phyloP scores from a whole-genome alignment of 2,329 filamentous ascomycete genomes.

The Lachnellula occidentalis region DNA sequence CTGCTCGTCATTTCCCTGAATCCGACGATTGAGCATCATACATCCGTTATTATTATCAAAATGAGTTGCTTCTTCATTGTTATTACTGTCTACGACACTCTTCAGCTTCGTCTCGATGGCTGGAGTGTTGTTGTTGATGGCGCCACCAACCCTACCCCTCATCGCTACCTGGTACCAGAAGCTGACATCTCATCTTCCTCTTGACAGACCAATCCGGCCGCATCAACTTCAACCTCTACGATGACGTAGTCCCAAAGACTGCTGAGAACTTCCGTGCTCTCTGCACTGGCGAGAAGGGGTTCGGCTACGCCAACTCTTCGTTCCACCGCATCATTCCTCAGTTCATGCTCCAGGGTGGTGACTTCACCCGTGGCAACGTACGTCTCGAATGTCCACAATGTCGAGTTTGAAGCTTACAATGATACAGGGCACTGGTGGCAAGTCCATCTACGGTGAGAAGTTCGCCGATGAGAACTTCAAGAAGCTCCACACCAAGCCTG shows the following conservation, averaged over 20 bases:
- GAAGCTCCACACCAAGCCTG: conserved; percentile 65
- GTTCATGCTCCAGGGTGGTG: conserved; percentile 95
- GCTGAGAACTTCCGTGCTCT: conserved; percentile 93
- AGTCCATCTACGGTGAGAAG: conserved; percentile 94
- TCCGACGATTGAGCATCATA: not conserved
- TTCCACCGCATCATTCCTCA: conserved; percentile 92
- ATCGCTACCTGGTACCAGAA: conserved; percentile 6
- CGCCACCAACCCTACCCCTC: conserved; percentile 15
- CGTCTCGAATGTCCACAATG: conserved; percentile 31
- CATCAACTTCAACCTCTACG: conserved; percentile 82
- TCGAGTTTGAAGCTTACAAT: conserved; percentile 52
- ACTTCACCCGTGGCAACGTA: conserved; percentile 91
- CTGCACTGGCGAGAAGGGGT: conserved; percentile 77
- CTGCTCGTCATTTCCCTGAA: conserved; percentile 5
- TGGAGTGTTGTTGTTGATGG: conserved; percentile 14
- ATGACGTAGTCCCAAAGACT: conserved; percentile 80
- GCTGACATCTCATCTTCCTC: conserved; percentile 24
- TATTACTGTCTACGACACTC: not conserved
- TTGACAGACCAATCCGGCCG: conserved; percentile 60
- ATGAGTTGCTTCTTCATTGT: not conserved
- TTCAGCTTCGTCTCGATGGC: not conserved
- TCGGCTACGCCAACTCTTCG: conserved; percentile 74
- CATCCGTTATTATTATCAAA: not conserved
- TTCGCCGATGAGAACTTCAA: conserved; percentile 91
- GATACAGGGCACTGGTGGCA: conserved; percentile 71